A percentile compares a stretch with the other conserved stretches of the same genome.
phyloP scores from a whole-genome alignment of 116 monocot genomes.

The Iris pallida region DNA sequence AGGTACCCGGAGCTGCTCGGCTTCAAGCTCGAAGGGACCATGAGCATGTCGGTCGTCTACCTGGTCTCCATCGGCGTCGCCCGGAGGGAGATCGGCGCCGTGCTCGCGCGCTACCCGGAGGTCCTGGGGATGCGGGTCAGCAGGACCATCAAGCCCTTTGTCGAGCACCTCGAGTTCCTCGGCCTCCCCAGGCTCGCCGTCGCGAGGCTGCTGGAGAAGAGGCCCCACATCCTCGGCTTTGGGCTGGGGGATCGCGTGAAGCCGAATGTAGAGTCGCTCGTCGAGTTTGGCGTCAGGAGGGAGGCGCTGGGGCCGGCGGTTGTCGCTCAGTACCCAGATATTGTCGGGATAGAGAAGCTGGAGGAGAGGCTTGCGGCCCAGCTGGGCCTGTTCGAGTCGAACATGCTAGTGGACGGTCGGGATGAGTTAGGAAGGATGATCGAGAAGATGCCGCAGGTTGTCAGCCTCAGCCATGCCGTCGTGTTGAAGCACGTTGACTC shows the following conservation, averaged over 20 bases:
- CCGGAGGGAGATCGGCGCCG: slow-evolving; percentile 56
- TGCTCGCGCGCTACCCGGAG: slow-evolving; percentile 72
- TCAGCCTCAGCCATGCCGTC: slow-evolving; percentile 52
- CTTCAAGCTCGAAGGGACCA: slow-evolving; percentile 92
- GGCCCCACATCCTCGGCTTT: slow-evolving; percentile 73
- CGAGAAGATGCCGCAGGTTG: slow-evolving; percentile 87
- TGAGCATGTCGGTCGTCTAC: slow-evolving; percentile 95
- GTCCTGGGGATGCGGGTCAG: slow-evolving; percentile 87
- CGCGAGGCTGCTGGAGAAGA: slow-evolving; percentile 68
- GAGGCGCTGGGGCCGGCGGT: slow-evolving; percentile 43
- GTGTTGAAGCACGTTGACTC: slow-evolving; percentile 68
- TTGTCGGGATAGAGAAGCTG: slow-evolving; percentile 77
- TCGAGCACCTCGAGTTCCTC: slow-evolving; percentile 60
- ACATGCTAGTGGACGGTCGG: slow-evolving; percentile 30
- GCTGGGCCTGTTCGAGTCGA: slow-evolving; percentile 59
- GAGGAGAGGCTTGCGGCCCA: slow-evolving; percentile 54
- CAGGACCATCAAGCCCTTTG: slow-evolving; percentile 77
- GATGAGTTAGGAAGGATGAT: slow-evolving; percentile 70
- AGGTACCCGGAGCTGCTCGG: slow-evolving; percentile 86
- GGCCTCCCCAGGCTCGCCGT: slow-evolving; percentile 60
- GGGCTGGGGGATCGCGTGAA: slow-evolving; percentile 56
- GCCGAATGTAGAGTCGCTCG: slow-evolving; percentile 62
- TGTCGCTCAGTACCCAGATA: slow-evolving; percentile 63
- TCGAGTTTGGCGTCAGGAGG: slow-evolving; percentile 56
- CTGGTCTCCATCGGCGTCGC: slow-evolving; percentile 79